Conservation (phyloP, 2,329 filamentous ascomycete species). For the Cytospora leucostoma region DNA sequence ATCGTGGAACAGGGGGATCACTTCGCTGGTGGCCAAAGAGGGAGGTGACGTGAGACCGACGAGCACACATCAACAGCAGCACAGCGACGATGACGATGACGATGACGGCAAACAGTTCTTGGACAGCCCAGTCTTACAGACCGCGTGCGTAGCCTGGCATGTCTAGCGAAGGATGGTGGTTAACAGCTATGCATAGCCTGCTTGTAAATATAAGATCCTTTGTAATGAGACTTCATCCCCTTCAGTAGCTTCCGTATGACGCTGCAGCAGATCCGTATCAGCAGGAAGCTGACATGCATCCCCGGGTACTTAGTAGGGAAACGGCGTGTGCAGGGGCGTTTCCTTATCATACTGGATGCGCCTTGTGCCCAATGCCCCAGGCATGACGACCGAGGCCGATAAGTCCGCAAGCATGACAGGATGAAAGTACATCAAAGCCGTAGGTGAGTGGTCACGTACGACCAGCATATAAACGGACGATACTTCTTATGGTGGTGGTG, state of each 20-base stretch:
- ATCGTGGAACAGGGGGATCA: not conserved
- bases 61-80: not conserved
- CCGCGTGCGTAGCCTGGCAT: not conserved
- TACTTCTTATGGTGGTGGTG: not conserved
- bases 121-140: not conserved
- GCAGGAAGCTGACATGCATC: not conserved
- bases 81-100: not conserved
- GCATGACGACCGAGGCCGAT: no score
- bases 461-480: not conserved
- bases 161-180: not conserved
- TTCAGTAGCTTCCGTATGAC: not conserved
- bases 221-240: not conserved
- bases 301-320: not conserved
- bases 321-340: no score
- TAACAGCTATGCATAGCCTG: not conserved
- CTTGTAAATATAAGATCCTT: conserved; percentile 11
- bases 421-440: not conserved
- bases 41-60: not conserved
- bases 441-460: not conserved
- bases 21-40: not conserved
- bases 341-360: no score
- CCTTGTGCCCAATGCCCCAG: no score
- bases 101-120: not conserved
- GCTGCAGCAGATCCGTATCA: not conserved
- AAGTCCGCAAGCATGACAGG: not conserved